These are phyloP conservation scores for Rhodamnia rubescens DNA, from an alignment of 345 rosid genomes.

Conservation along the genomic window DNA sequence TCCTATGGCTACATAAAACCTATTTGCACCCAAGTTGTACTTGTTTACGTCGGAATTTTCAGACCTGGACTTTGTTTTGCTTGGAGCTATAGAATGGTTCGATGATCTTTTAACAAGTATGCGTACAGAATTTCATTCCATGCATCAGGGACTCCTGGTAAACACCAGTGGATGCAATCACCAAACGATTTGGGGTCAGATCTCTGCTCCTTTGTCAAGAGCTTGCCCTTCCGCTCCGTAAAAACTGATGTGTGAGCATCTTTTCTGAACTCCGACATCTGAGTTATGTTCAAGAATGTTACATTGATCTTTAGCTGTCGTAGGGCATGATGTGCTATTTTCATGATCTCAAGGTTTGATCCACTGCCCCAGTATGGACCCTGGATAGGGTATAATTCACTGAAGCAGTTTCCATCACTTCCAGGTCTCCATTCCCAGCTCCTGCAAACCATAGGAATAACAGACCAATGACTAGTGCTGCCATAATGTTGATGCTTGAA, in stretches of 20 bases:
- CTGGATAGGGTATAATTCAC: constrained; percentile 54
- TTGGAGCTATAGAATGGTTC: constrained; percentile 8
- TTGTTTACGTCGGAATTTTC: not conserved
- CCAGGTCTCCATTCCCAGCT: constrained; percentile 95
- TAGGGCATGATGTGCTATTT: constrained; percentile 33
- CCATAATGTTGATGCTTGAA: not conserved
- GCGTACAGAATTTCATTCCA: constrained; percentile 87
- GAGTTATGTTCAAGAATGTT: constrained; percentile 63
- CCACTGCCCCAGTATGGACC: constrained; percentile 82
- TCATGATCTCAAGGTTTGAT: constrained; percentile 70
- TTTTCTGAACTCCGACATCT: constrained; percentile 73
- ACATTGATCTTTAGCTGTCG: constrained; percentile 34
- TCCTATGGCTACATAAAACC: not conserved
- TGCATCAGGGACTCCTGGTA: constrained; percentile 88
- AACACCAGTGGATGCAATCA: constrained; percentile 93
- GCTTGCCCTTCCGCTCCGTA: constrained; percentile 77
- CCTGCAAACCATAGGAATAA: constrained; percentile 24
- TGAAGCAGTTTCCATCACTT: constrained; percentile 65
- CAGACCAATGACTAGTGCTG: not conserved
- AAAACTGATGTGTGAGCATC: constrained; percentile 77
- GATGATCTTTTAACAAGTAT: constrained; percentile 43
- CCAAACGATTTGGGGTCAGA: constrained; percentile 54
- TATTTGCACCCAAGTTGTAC: not conserved
- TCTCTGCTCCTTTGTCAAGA: constrained; percentile 60
- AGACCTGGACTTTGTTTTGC: not conserved